Conservation (phyloP, 192 early-diverging fungal species). For the Rhizophagus clarus region DNA sequence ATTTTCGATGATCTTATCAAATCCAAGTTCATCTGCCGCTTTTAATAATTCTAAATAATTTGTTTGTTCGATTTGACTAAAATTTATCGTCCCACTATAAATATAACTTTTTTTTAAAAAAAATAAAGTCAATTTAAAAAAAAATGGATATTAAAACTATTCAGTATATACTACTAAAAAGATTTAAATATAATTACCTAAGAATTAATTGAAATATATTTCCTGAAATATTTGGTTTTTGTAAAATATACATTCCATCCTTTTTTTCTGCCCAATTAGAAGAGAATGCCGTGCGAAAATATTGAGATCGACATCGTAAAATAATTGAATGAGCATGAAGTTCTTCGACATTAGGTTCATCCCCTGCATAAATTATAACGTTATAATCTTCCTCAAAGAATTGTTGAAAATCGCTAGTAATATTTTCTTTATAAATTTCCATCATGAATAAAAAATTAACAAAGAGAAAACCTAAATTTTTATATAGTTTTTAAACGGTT, state of each 20-base stretch:
- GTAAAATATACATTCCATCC: neutral
- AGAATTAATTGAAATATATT: neutral
- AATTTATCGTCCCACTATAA: neutral
- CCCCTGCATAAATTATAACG: conserved; percentile 3
- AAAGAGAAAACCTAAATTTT: too few species aligned
- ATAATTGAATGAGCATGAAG: neutral
- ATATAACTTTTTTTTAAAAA: neutral
- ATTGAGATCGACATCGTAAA: neutral
- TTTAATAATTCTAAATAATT: neutral
- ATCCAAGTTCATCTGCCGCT: neutral
- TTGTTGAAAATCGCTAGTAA: too few species aligned
- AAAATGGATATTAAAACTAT: too few species aligned
- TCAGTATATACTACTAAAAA: too few species aligned
- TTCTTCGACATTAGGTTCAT: neutral
- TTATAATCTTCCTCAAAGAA: neutral
- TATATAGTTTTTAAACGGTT: too few species aligned
- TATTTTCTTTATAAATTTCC: too few species aligned
- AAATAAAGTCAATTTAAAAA: neutral
- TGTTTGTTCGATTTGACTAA: neutral
- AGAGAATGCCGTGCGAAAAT: neutral
- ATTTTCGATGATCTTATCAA: neutral
- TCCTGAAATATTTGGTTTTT: neutral
- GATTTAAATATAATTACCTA: neutral
- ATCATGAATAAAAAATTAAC: too few species aligned
- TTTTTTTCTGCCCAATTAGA: conserved; percentile 10